These are phyloP conservation scores for Suhomyces kunorum DNA, from an alignment of 1,139 yeast genomes.

Conservation along the genomic window DNA sequence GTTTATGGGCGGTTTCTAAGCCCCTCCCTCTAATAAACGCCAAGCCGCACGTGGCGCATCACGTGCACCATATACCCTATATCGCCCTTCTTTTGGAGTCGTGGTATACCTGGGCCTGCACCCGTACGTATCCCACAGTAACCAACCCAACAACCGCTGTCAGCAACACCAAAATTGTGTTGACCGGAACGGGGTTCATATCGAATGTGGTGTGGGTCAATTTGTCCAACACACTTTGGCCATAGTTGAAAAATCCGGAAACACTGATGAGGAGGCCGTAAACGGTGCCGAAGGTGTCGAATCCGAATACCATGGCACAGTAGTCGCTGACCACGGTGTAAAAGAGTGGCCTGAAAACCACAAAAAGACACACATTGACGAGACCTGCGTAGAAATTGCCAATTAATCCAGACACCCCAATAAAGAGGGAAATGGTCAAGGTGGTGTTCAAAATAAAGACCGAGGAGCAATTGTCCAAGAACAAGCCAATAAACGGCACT, in stretches of 20 bases:
- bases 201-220: constrained; percentile 41
- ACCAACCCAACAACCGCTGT: constrained; percentile 35
- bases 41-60: not conserved
- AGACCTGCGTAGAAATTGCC: constrained; percentile 33
- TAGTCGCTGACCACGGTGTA: constrained; percentile 47
- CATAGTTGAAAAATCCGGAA: constrained; percentile 42
- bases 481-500: constrained; percentile 44
- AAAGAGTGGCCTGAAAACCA: constrained; percentile 46
- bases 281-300: constrained; percentile 50
- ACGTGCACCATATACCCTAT: too few relatives aligned
- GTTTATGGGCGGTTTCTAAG: too few relatives aligned
- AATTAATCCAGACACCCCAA: constrained; percentile 42
- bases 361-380: constrained; percentile 40
- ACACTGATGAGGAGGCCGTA: constrained; percentile 47
- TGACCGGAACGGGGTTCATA: constrained; percentile 48
- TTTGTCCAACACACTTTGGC: constrained; percentile 41
- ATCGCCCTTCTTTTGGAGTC: not conserved
- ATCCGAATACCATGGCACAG: constrained; percentile 52
- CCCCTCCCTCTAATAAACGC: not conserved
- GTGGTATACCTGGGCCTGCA: constrained; percentile 24
- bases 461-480: constrained; percentile 42
- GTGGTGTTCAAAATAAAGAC: constrained; percentile 34
- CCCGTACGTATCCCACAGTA: constrained; percentile 33
- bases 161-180: constrained; percentile 28
- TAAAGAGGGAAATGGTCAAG: constrained; percentile 32